Conservation (phyloP, 305 asterid genomes). For the Solanum chacoense region DNA sequence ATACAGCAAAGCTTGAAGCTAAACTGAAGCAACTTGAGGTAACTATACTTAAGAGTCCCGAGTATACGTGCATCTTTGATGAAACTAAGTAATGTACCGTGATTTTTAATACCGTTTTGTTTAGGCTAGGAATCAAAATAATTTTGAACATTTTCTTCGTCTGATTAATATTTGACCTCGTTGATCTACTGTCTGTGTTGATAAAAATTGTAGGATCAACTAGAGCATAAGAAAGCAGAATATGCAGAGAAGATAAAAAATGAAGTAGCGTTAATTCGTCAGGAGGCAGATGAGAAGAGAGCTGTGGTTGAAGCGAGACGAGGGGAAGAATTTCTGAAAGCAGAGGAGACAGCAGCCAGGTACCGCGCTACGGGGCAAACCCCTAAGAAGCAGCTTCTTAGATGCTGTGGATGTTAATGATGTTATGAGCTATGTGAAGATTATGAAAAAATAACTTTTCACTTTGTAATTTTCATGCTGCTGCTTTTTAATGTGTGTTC, state of each 20-base stretch:
- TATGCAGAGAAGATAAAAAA: slow-evolving; percentile 19
- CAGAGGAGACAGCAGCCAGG: slow-evolving; percentile 68
- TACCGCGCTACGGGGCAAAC: slow-evolving; percentile 48
- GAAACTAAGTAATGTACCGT: background rate
- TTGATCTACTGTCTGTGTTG: background rate
- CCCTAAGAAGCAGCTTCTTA: slow-evolving; percentile 38
- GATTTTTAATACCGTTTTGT: too few species aligned
- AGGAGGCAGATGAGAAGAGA: slow-evolving; percentile 65
- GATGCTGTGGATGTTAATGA: slow-evolving; percentile 32
- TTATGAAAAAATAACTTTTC: background rate
- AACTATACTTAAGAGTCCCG: background rate
- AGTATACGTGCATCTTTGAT: background rate
- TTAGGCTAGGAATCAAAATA: background rate
- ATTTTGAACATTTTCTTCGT: background rate
- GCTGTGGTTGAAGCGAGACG: slow-evolving; percentile 52
- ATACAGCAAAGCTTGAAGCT: slow-evolving; percentile 63
- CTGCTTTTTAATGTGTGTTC: background rate
- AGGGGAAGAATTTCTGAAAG: slow-evolving; percentile 54
- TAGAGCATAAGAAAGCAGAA: slow-evolving; percentile 69
- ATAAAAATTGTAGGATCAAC: slow-evolving; percentile 35
- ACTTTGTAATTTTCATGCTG: background rate
- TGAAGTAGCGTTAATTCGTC: slow-evolving; percentile 52
- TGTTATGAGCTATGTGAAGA: background rate
- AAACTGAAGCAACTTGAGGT: slow-evolving; percentile 65
- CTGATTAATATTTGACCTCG: background rate